Base-by-base conservation (phyloP, 441 rosid genomes). In the Francoa sonchifolia region DNA sequence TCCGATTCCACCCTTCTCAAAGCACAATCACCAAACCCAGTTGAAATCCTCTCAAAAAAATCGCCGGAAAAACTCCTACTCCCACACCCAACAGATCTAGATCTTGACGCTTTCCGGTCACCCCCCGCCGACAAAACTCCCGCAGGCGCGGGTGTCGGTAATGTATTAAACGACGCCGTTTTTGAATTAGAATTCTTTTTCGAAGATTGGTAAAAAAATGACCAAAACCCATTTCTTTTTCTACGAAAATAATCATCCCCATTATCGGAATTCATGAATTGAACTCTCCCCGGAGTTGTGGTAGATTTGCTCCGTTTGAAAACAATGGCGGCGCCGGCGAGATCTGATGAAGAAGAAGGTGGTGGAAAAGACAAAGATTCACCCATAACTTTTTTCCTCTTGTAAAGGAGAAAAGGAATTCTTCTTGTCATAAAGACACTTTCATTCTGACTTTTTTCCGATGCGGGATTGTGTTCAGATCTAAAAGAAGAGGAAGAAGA, bases 61-160 rank as follows among this genome's bases (percentile, higher is more conserved):
- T 89, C 98, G 8, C 98, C 98, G 0, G 94, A 85, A 59, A 89
- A 89, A 65, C 98, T 89, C 59, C 93, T 56, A 77, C 89, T 85
- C 26, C 96, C 98, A 41, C 98, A 89, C 6, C 98, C 96, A 4
- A 85, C 87, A 34, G 96, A 89, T 73, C 98, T 82, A 52, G 98
- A 89, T 65, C 98, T 77, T 3, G 89, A 82, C 4, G 85, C 98
- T 58, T 79, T 89, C 29, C 89, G 68, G 52, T 79, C 96, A 30
- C 71, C 69, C 2, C 84, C 26, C 8, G 33, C 10, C 19, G 33
- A 2, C 7, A 30, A 9, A 7, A 11, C 13, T 11, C 33, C 13
- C 1, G 33, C 1, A 1, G 1, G 4, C 1, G 33, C 33, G 13
- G 12, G 10, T 2, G 12, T 14, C 1, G 12, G 4, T 4, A 7